Base-by-base conservation (phyloP, 495 filamentous ascomycete genomes). In the Sordaria brevicollis region DNA sequence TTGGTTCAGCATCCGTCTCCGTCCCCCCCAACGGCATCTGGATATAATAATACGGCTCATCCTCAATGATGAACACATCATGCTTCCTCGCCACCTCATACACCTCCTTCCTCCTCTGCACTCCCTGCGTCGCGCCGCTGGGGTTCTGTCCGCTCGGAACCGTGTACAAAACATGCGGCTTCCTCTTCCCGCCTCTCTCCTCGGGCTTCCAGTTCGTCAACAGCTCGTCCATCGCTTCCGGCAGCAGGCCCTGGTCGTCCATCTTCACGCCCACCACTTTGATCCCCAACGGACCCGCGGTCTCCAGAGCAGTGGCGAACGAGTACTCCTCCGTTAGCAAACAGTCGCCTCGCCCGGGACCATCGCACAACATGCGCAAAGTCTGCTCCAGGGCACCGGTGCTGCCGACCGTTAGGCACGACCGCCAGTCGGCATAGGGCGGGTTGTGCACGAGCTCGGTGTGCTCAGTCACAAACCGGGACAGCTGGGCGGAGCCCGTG, bases 11-110 rank as follows among this genome's bases (percentile, higher is more conserved):
- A 1, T 77, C 72, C 25, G 76, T 71, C 43, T 36, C 75, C 57
- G 72, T 67, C 0, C 87, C 86, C 80, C 94, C 95, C 1, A 92
- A 89, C 76, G 92, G 88, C 93, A 99, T 97, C 82, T 99, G 95
- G 66, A 99, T 84, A 83, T 94, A 99, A 79, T 92, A 91, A 81
- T 97, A 97, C n/a, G 94, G 94, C 77, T 98, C 94, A 77, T 98
- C 94, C 80, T 98, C 94, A 71, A 98, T 75, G 78, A 98, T 94
- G 79, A 87, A 90, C 62, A 97, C 68, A 76, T 97, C 92, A 77
- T 96, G 91, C 80, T 92, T 91, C 77, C 89, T 88, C 34, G 88
- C 89, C 15, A 97, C 85, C 13, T 80, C 83, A 81, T 97, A 97
- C 36, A 97, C 84, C 34, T 85, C 90, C 65, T 82, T 78, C 29